Evolutionary conservation across 345 rosid genomes (phyloP).

Genomic region (Lepidium didymum): DNA sequence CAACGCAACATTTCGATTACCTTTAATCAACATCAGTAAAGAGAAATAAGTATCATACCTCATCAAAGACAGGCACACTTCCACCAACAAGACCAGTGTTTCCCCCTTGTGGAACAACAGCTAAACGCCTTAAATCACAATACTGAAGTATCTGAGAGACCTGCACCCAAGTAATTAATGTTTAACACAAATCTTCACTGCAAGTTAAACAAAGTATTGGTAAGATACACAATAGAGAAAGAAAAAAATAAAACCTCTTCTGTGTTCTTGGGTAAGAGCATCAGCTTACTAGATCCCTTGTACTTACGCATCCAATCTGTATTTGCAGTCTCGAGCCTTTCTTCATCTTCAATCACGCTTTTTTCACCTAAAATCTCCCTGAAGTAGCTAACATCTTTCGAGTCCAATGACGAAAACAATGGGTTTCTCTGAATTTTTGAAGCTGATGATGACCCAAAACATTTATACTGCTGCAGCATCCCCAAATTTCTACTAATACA

Average conservation of each 20-base stretch:
- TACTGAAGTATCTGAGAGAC: constrained; percentile 71
- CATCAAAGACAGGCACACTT: constrained; percentile 92
- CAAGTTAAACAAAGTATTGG: neutral
- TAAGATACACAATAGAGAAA: neutral
- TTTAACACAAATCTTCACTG: neutral
- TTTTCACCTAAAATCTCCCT: constrained; percentile 62
- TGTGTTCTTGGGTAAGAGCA: constrained; percentile 69
- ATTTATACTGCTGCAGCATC: constrained; percentile 31
- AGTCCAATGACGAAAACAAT: constrained; percentile 53
- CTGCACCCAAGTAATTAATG: constrained; percentile 32
- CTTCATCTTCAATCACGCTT: constrained; percentile 72
- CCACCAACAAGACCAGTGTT: constrained; percentile 99
- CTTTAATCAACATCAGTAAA: neutral
- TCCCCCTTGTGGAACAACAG: constrained; percentile 99
- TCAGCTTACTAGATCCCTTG: constrained; percentile 72
- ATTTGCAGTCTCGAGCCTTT: constrained; percentile 58
- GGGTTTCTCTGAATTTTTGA: constrained; percentile 49
- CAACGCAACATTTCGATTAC: neutral
- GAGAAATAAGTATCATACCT: constrained; percentile 40
- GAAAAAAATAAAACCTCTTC: constrained; percentile 42
- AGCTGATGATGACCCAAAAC: constrained; percentile 41
- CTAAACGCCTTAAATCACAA: constrained; percentile 73
- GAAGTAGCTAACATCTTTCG: constrained; percentile 59
- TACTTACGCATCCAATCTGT: constrained; percentile 94
- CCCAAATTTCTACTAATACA: constrained; percentile 8